phyloP scores from a whole-genome alignment of 2,329 filamentous ascomycete genomes.

The Triangularia verruculosa region DNA sequence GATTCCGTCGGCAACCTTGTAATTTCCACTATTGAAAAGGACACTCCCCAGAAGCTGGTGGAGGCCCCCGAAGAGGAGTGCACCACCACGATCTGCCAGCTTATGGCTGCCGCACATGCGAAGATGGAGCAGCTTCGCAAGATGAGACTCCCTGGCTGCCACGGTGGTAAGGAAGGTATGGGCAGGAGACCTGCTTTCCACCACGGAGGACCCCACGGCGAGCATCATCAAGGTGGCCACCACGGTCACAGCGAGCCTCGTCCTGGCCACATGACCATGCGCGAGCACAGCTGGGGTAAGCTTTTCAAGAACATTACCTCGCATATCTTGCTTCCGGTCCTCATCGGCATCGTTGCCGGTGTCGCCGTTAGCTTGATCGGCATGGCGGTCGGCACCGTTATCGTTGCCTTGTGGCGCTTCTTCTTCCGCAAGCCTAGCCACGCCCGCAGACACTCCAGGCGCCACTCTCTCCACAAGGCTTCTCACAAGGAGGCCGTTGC shows the following conservation, averaged over 20 bases:
- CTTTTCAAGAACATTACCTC: constrained; percentile 55
- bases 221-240: constrained; percentile 18
- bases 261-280: constrained; percentile 16
- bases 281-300: constrained; percentile 41
- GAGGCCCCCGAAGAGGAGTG: constrained; percentile 31
- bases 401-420: constrained; percentile 57
- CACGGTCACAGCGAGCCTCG: constrained; percentile 21
- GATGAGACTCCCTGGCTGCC: constrained; percentile 40
- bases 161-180: constrained; percentile 27
- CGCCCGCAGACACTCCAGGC: constrained; percentile 30
- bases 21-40: constrained; percentile 46
- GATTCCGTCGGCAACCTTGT: constrained; percentile 52
- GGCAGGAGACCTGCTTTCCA: neutral
- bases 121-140: constrained; percentile 43
- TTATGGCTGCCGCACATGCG: constrained; percentile 49
- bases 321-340: constrained; percentile 64
- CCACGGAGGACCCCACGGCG: neutral
- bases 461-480: constrained; percentile 33
- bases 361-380: constrained; percentile 65
- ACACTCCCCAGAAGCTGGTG: constrained; percentile 24
- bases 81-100: constrained; percentile 52
- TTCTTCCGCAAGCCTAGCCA: constrained; percentile 36
- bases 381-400: constrained; percentile 62
- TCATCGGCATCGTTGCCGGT: constrained; percentile 67
- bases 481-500: constrained; percentile 36